Conservation (phyloP, 2,329 filamentous ascomycete genomes). For the Hypoxylon sp. region DNA sequence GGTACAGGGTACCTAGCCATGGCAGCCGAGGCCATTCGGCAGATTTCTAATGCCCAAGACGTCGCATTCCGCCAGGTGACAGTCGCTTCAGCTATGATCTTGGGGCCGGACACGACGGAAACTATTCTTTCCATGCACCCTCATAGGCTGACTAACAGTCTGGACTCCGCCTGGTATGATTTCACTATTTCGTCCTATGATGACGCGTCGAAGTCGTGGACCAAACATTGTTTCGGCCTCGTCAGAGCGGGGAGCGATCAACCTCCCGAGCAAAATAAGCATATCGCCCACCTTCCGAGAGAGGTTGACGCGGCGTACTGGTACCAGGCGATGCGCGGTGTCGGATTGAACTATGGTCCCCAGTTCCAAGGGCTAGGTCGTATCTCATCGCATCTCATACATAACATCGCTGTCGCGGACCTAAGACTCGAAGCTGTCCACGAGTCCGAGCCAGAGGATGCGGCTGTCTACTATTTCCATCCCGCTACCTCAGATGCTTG, state of each 20-base stretch:
- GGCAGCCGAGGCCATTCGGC: slow-evolving; percentile 50
- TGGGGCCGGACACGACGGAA: slow-evolving; percentile 37
- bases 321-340: slow-evolving; percentile 39
- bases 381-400: not conserved
- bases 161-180: slow-evolving; percentile 48
- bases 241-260: slow-evolving; percentile 29
- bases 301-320: slow-evolving; percentile 16
- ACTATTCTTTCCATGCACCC: slow-evolving; percentile 32
- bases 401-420: not conserved
- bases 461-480: not conserved
- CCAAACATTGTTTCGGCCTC: slow-evolving; percentile 47
- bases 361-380: slow-evolving; percentile 36
- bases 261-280: not conserved
- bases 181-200: slow-evolving; percentile 50
- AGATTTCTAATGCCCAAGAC: slow-evolving; percentile 28
- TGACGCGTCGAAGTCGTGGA: slow-evolving; percentile 45
- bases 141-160: slow-evolving; percentile 17
- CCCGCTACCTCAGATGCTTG: not conserved
- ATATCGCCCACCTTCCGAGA: slow-evolving; percentile 12
- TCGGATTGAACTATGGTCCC: slow-evolving; percentile 48
- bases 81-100: not conserved
- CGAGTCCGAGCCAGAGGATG: not conserved
- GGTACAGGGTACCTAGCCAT: slow-evolving; percentile 57
- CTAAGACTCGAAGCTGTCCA: not conserved
- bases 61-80: not conserved